Base-by-base conservation (phyloP, 2,329 filamentous ascomycete species). In the Trichoderma atrobrunneum region DNA sequence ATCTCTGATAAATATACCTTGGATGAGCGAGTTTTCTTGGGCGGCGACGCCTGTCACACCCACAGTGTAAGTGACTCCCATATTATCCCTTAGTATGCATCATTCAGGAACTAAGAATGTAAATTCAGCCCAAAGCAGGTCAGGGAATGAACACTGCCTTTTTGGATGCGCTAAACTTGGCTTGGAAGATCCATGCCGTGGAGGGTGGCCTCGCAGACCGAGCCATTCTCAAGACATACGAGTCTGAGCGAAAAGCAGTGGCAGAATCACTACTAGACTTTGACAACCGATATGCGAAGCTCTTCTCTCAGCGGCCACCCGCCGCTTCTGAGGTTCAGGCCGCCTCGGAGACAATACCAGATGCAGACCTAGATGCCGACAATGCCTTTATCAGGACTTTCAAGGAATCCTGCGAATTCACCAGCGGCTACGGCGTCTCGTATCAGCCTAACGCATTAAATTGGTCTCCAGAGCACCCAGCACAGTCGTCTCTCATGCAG, bases 171-270 rank as follows among this genome's bases (percentile, higher is more conserved):
- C 89, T 94, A 73, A 98, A 98, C 81, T 86, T 98, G 54, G 95
- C 95, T 8, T 98, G 95, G 95, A 98, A 98, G 84, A 93, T 98
- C 66, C 95, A 97, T 79, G 90, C 93, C 43, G 95, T 98, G 11
- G 94, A 97, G 79, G 87, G 87, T 30, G 94, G 94, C 14, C 93
- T 97, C 76, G 93, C 94, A 1, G 84, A 90, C 34, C 91, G 93
- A 73, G 88, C 89, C 3, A 86, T 96, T 21, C 87, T 98, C 65
- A 88, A 90, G 74, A 96, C 95, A 0, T 98, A 98, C 80, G 93
- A 98, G 82, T 86, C 87, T 3, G 95, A 98, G 82, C 91, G 95
- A 72, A 95, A 93, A 79, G 87, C 92, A 71, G 91, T 97, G 56
- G 95, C 95, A 6, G 92, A 97, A 81, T 92, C 89, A 12, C 87